A percentile compares a stretch with the other conserved stretches of the same genome.
Evolutionary conservation across 257 asterid genomes (phyloP).

Genomic region (Leptodermis oblonga): DNA sequence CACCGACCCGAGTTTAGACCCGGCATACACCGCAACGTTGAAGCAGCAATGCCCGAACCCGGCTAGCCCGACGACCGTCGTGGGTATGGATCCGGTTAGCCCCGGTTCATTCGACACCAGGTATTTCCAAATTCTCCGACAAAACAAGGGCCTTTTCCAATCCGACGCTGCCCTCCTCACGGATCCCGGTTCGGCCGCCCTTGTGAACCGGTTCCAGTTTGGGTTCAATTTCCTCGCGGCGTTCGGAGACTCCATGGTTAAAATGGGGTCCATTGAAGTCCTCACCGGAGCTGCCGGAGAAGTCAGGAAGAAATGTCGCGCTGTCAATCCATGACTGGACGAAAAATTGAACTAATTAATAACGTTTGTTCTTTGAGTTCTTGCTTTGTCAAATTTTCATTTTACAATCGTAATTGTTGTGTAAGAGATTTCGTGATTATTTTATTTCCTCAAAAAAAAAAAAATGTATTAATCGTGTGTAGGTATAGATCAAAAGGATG

Average conservation of each 20-base stretch:
- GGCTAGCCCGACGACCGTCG: constrained; percentile 30
- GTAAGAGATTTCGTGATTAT: too few relatives aligned
- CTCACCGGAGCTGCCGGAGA: constrained; percentile 33
- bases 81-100: constrained; percentile 51
- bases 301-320: constrained; percentile 31
- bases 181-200: constrained; percentile 17
- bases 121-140: constrained; percentile 29
- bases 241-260: constrained; percentile 32
- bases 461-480: too few relatives aligned
- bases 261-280: constrained; percentile 36
- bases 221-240: constrained; percentile 14
- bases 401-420: too few relatives aligned
- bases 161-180: constrained; percentile 52
- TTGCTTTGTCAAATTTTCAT: too few relatives aligned
- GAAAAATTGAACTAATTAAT: too few relatives aligned
- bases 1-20: constrained; percentile 44
- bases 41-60: constrained; percentile 29
- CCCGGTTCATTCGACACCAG: constrained; percentile 29
- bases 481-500: too few relatives aligned
- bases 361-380: too few relatives aligned
- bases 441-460: too few relatives aligned
- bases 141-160: constrained; percentile 43
- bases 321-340: too few relatives aligned
- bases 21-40: constrained; percentile 28
- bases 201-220: constrained; percentile 17